Conservation (phyloP, 2,329 filamentous ascomycete genomes). For the Penicillium sp. region DNA sequence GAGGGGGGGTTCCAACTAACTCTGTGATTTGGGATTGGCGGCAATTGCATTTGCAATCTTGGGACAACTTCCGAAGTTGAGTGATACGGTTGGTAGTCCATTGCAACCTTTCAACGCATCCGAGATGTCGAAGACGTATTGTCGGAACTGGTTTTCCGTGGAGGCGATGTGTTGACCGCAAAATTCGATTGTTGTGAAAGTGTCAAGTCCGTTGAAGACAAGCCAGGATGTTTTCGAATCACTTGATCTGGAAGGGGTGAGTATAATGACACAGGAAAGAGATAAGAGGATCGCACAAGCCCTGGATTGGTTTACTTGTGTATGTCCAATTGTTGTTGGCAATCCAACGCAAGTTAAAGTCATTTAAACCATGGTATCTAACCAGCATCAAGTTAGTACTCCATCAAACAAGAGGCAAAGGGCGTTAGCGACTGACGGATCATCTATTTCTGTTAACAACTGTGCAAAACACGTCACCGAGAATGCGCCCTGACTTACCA, state of each 20-base stretch:
- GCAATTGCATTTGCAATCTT: constrained; percentile 57
- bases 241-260: constrained; percentile 20
- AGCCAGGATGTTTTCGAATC: constrained; percentile 52
- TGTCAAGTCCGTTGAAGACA: constrained; percentile 64
- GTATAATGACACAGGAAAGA: background rate
- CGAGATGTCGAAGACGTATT: constrained; percentile 62
- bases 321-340: constrained; percentile 64
- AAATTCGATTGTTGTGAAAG: constrained; percentile 58
- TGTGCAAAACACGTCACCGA: background rate
- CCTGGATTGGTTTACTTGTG: constrained; percentile 48
- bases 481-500: constrained; percentile 40
- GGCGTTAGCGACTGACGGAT: constrained; percentile 30
- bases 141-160: constrained; percentile 64
- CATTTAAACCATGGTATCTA: constrained; percentile 57
- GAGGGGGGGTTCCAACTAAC: constrained; percentile 25
- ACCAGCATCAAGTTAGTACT: background rate
- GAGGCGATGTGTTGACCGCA: constrained; percentile 57
- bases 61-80: constrained; percentile 61
- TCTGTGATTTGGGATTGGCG: constrained; percentile 49
- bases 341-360: constrained; percentile 63
- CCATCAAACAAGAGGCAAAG: no score
- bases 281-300: constrained; percentile 36
- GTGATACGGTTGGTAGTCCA: constrained; percentile 41
- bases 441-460: constrained; percentile 25
- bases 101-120: constrained; percentile 47